These are phyloP conservation scores for Lactarius sanguifluus DNA, from an alignment of 768 basidiomycete genomes.

Conservation along the genomic window DNA sequence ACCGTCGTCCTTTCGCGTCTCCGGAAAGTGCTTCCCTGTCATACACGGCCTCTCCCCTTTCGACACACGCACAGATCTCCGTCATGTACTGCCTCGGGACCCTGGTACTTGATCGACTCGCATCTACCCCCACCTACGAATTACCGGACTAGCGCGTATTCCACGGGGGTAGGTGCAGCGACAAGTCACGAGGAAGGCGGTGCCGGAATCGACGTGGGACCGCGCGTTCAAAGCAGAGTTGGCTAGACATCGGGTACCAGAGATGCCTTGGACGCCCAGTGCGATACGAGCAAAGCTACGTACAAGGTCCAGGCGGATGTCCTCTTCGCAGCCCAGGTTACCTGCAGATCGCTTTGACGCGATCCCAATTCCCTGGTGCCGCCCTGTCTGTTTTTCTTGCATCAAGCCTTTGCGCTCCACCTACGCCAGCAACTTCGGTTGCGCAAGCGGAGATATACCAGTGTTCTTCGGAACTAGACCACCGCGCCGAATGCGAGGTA, in stretches of 20 bases:
- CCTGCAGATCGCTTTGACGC: constrained; percentile 11
- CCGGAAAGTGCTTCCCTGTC: constrained; percentile 10
- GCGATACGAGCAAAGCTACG: constrained; percentile 19
- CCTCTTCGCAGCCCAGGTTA: constrained; percentile 8
- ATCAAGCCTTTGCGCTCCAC: constrained; percentile 8
- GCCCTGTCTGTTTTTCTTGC: constrained; percentile 16
- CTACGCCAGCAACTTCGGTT: neutral
- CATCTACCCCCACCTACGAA: constrained; percentile 11
- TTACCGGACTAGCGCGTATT: constrained; percentile 13
- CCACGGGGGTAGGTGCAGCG: constrained; percentile 4
- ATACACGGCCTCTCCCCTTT: constrained; percentile 2
- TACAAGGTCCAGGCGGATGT: constrained; percentile 1
- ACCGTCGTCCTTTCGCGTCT: constrained; percentile 10
- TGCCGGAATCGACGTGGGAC: constrained; percentile 25
- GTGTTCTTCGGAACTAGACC: constrained; percentile 23
- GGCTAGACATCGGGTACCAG: constrained; percentile 13
- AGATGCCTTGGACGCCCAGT: constrained; percentile 17
- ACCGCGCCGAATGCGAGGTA: constrained; percentile 23
- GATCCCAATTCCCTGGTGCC: constrained; percentile 17
- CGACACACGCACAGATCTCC: constrained; percentile 18
- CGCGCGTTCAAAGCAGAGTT: constrained; percentile 5
- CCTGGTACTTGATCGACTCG: constrained; percentile 15
- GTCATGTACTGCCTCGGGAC: constrained; percentile 26
- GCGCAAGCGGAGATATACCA: constrained; percentile 7
- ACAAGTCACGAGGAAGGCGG: constrained; percentile 26